phyloP scores from a whole-genome alignment of 208 protist genomes.

The Leishmania braziliensis region DNA sequence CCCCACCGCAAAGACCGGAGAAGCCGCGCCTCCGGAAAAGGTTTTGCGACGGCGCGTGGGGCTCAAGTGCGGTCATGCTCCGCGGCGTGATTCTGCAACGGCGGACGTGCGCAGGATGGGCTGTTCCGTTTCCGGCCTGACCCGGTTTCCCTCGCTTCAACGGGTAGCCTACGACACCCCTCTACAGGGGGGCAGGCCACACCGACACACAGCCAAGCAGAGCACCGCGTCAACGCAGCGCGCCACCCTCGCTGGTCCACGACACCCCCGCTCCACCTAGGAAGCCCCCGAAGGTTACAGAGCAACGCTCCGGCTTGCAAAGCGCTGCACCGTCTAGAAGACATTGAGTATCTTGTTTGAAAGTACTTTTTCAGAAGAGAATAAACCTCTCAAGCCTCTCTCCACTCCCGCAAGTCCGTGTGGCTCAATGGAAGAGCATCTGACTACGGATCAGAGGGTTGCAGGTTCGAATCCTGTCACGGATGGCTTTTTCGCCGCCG shows the following conservation, averaged over 20 bases:
- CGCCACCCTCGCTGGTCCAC: slow-evolving; percentile 72
- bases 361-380: not conserved
- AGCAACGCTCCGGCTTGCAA: slow-evolving; percentile 65
- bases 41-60: slow-evolving; percentile 58
- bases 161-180: slow-evolving; percentile 23
- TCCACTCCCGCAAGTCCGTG: slow-evolving; percentile 37
- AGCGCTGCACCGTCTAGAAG: not conserved
- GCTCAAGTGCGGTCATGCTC: slow-evolving; percentile 76
- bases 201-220: slow-evolving; percentile 88
- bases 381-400: accelerated
- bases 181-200: slow-evolving; percentile 52
- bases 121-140: slow-evolving; percentile 90
- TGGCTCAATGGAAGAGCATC: slow-evolving; percentile 91
- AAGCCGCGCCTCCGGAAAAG: slow-evolving; percentile 14
- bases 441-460: slow-evolving; percentile 91
- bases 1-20: too few relatives aligned
- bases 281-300: slow-evolving; percentile 83
- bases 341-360: not conserved
- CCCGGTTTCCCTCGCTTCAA: slow-evolving; percentile 74
- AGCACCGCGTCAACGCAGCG: slow-evolving; percentile 89
- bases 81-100: slow-evolving; percentile 88
- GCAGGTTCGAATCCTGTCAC: slow-evolving; percentile 91
- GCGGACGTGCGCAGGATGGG: slow-evolving; percentile 81
- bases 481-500: slow-evolving; percentile 54
- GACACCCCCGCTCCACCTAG: slow-evolving; percentile 39